Base-by-base conservation (phyloP, 2,329 filamentous ascomycete species). In the Neonectria magnoliae region DNA sequence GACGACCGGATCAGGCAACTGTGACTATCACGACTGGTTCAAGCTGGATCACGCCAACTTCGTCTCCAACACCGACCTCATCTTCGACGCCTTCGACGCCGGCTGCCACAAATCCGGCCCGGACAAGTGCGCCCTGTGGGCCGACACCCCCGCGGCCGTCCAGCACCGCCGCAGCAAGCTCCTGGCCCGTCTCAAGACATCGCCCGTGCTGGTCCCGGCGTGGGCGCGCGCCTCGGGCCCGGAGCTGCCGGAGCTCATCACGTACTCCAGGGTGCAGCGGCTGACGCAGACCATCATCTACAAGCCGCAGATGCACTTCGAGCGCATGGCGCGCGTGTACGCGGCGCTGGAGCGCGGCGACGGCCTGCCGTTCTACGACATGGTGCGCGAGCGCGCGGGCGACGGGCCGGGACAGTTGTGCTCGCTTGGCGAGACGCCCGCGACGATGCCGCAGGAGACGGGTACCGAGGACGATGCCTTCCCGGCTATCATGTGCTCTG, bases 1-100 rank as follows among this genome's bases (percentile, higher is more conserved):
- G 8, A 8, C 6, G 22, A 45, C 38, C 11, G 13, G 20, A 8
- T 8, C 14, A 76, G 76, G 83, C 27, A 85, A 85, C 53, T 83
- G 84, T 14, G 83, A 85, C 67, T 85, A 88, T 67, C 81, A 84
- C 44, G 85, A 86, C 69, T 88, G 84, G 85, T 83, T 80, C 60
- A 77, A 79, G 29, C 79, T 82, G 11, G 74, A 75, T 1, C 79
- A 83, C 60, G 76, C 80, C 66, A 83, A 83, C 65, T 86, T 85
- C 56, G 71, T 87, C 7, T 78, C 78, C n/a, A 84, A 89, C 68
- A 82, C 84, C 14, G 87, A 90, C 72, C 79, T 82, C 56, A 82
- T 85, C 6, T 81, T 88, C 69, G 75, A 81, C 1, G 81, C 77
- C 18, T 89, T 90, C 62, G 87, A 85, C 69, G 76, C 78, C 18